Evolutionary conservation across 129 eudicot genomes (phyloP).

Genomic region (Pittosporum tobira): DNA sequence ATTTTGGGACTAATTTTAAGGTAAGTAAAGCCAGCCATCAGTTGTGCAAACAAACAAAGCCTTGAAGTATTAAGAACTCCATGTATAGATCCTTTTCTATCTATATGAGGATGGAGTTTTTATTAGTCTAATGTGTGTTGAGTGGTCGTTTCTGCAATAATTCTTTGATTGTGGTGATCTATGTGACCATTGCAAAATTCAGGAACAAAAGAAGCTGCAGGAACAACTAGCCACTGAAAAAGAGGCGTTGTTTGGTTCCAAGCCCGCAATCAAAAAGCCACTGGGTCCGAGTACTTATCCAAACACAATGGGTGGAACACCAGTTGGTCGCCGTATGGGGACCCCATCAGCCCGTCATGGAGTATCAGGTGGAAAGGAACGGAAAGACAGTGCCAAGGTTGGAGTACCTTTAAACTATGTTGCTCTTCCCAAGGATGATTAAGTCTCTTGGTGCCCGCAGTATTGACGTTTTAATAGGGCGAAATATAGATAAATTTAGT

Average conservation of each 20-base stretch:
- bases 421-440: constrained; percentile 37
- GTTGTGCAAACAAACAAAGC: too few species aligned
- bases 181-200: constrained; percentile 3
- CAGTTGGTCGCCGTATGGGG: constrained; percentile 25
- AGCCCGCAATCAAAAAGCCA: constrained; percentile 29
- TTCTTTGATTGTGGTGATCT: not conserved
- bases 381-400: constrained; percentile 27
- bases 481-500: too few species aligned
- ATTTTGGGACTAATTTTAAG: too few species aligned
- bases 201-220: constrained; percentile 56
- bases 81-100: too few species aligned
- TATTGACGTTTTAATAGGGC: too few species aligned
- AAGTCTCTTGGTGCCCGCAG: constrained; percentile 3
- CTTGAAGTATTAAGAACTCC: too few species aligned
- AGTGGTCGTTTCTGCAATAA: not conserved
- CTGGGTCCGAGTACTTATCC: constrained; percentile 26
- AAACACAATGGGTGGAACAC: constrained; percentile 32
- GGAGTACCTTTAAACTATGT: constrained; percentile 41
- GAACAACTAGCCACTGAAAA: constrained; percentile 42
- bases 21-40: too few species aligned
- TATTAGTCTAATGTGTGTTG: too few species aligned
- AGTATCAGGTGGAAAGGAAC: constrained; percentile 25
- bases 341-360: constrained; percentile 27
- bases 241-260: constrained; percentile 46
- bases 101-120: too few species aligned